Base-by-base conservation (phyloP, 768 basidiomycete genomes). In the Boletus barrowsii region DNA sequence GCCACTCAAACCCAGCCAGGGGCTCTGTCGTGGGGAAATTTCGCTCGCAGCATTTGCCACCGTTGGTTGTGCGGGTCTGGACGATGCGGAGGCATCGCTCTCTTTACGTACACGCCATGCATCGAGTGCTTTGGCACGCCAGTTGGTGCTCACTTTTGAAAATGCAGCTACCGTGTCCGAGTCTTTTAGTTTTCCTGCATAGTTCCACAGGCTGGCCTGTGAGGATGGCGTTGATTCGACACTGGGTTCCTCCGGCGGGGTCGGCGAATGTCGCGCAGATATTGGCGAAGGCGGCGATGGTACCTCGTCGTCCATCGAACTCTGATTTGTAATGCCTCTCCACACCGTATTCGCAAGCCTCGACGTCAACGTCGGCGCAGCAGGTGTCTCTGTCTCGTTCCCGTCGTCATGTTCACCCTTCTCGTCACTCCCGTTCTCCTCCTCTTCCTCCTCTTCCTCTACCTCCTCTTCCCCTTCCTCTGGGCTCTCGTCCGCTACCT, bases 261-360 rank as follows among this genome's bases (percentile, higher is more conserved):
- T 46, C 5, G 70, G 64, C 7, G 72, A 68, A 10, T 67, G 64
- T 17, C 62, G 61, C 3, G 49, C 58, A 11, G 70, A 66, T 42
- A 67, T 63, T 10, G 76, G 72, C n/a, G 71, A 71, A 1, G 63
- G 59, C 1, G 77, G 78, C 36, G 78, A 74, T 2, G 76, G 72
- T 4, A 61, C n/a, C 17, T 84, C 79, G 10, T 73, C 71, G n/a
- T 86, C 86, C 86, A 87, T 86, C 3, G 86, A 81, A 54, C 78
- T 79, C 66, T 86, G 84, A 61, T 88, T 90, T 4, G 86, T 88
- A 59, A 90, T 83, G 4, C 88, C 88, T 64, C 79, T 78, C 88
- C 87, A 90, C 20, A 89, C 78, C n/a, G 80, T 82, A 53, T 72
- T 81, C 10, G 86, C 81, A 14, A 88, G 64, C 33, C 80, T 76